These are phyloP conservation scores for Ogataea minuta DNA, from an alignment of 805 yeast genomes.

Conservation along the genomic window DNA sequence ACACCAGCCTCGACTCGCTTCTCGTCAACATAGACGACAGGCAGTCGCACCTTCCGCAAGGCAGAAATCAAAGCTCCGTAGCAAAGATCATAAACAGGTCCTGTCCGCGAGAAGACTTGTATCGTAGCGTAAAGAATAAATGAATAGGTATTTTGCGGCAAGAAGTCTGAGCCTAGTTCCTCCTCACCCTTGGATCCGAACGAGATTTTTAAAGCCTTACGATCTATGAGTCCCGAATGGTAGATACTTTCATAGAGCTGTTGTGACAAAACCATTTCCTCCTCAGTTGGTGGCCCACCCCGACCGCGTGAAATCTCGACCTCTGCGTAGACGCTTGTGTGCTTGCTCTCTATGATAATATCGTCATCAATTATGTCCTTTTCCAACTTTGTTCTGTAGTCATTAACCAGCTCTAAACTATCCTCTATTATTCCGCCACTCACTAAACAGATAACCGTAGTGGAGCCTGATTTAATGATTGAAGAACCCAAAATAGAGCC, in stretches of 20 bases:
- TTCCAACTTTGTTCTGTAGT: constrained; percentile 39
- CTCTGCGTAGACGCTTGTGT: constrained; percentile 60
- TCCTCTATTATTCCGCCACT: constrained; percentile 66
- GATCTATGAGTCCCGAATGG: constrained; percentile 53
- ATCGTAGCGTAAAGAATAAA: constrained; percentile 69
- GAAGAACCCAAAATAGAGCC: constrained; percentile 60
- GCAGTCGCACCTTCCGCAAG: constrained; percentile 56
- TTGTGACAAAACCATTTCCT: constrained; percentile 76
- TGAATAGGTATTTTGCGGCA: constrained; percentile 47
- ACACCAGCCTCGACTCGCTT: constrained; percentile 42
- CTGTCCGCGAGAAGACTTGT: constrained; percentile 75
- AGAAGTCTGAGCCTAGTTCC: constrained; percentile 24
- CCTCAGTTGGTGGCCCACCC: constrained; percentile 78
- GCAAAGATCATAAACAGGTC: constrained; percentile 76
- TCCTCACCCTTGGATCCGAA: constrained; percentile 42
- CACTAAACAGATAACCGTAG: constrained; percentile 69
- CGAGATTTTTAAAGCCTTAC: constrained; percentile 52
- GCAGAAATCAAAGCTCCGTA: constrained; percentile 70
- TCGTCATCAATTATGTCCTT: constrained; percentile 33
- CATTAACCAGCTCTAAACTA: constrained; percentile 41
- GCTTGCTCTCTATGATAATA: constrained; percentile 21
- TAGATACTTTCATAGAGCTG: constrained; percentile 56
- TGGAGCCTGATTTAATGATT: constrained; percentile 66
- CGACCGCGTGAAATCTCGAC: constrained; percentile 77
- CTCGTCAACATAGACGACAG: constrained; percentile 68